Evolutionary conservation across 306 rosid genomes (phyloP), one percentile per base, ranked within the genome.

Genomic region (Calophaca sinica): DNA sequence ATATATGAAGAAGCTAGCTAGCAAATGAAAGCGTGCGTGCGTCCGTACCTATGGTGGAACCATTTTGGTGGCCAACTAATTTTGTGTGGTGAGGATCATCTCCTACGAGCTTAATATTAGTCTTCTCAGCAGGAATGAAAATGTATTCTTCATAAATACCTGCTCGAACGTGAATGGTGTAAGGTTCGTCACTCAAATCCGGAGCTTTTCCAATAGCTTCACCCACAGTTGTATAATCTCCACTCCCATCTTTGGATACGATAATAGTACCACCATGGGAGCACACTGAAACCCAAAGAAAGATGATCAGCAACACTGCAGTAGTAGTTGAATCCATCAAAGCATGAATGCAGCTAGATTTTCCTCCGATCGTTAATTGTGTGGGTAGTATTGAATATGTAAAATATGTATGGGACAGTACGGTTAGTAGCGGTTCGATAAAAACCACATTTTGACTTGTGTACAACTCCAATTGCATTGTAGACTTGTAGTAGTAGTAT

Each of bases 171-270:
- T 74, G 65, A 49, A 83, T 78, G 20, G 45, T 83, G n/a, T 68
- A 74, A 32, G 74, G 70, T 5, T 45, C 2, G 0, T 48, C 3
- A 51, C 77, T 68, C 8, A 26, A 5, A 2, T 61, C 45, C 0
- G 86, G 86, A 39, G 86, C 86, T 0, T 73, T 28, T n/a, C 0
- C 7, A 49, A 82, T 82, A 36, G 86, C 86, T 62, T 82, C 80
- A 11, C 83, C 8, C 59, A 83, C 74, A 9, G 36, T 83, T 4
- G 0, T 48, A 53, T 78, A 83, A 53, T 78, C 44, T 73, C 86
- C 80, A 53, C 32, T 70, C 11, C 74, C 80, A 46, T 83, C 83
- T 36, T 83, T 78, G 0, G 86, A 73, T n/a, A 83, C 86, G 0
- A 52, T 28, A 5, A 78, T 3, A 32, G 2, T n/a, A 1, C 68